A percentile compares a stretch with the other conserved stretches of the same genome.
Conservation (phyloP, 1,284 basidiomycete genomes). For the Limonomyces culmigenus region DNA sequence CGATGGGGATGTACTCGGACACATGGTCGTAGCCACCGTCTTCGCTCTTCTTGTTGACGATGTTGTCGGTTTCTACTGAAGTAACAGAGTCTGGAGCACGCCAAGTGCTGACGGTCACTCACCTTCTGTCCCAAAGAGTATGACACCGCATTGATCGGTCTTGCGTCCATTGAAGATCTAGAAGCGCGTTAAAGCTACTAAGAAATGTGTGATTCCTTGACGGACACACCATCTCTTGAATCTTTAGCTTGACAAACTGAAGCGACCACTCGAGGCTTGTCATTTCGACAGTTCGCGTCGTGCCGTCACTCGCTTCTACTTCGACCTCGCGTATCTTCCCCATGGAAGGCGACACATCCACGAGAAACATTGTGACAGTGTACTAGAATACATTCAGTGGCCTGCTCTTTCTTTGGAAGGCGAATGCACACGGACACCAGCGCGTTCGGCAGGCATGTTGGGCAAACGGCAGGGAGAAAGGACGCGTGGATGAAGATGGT, state of each 20-base stretch:
- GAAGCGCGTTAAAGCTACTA: not conserved
- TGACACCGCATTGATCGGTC: constrained; percentile 80
- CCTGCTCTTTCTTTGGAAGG: no score
- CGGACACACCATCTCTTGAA: constrained; percentile 66
- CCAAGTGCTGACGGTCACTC: constrained; percentile 6
- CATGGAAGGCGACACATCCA: constrained; percentile 84
- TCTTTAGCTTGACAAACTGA: constrained; percentile 75
- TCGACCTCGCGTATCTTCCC: constrained; percentile 38
- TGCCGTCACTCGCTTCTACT: no score
- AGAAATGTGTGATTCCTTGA: constrained; percentile 1
- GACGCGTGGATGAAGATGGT: no score
- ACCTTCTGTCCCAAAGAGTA: constrained; percentile 75
- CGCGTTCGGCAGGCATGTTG: constrained; percentile 59
- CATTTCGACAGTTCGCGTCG: constrained; percentile 35
- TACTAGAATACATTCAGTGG: constrained; percentile 26
- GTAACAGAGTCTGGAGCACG: not conserved
- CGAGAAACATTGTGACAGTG: constrained; percentile 71
- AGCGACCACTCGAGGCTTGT: constrained; percentile 70
- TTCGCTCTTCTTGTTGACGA: constrained; percentile 35
- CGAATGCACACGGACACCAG: constrained; percentile 52
- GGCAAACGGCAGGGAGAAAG: no score
- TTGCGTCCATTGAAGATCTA: constrained; percentile 83
- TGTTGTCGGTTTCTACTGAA: constrained; percentile 54
- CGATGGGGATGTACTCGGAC: constrained; percentile 62
- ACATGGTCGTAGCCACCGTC: constrained; percentile 61